Conservation (phyloP, 805 yeast species). For the Candida alai region DNA sequence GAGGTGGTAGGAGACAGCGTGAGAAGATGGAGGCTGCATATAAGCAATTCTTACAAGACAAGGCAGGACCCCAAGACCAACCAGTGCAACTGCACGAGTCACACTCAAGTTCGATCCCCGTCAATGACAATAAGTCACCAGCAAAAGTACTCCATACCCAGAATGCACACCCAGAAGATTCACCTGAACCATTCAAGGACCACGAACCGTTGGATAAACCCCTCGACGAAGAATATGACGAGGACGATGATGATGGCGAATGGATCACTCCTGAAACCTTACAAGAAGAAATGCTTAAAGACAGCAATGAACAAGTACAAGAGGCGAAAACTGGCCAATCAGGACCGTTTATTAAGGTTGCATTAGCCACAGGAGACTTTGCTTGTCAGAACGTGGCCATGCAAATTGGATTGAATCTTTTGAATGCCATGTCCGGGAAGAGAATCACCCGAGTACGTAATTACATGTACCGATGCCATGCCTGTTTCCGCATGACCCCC, state of each 20-base stretch:
- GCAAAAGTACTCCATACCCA: too few relatives aligned
- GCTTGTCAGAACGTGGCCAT: slow-evolving; percentile 94
- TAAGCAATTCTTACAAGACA: slow-evolving; percentile 22
- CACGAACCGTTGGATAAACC: slow-evolving; percentile 10
- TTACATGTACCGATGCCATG: slow-evolving; percentile 96
- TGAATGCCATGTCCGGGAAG: slow-evolving; percentile 80
- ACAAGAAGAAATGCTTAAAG: slow-evolving; percentile 63
- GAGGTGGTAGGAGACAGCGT: slow-evolving; percentile 66
- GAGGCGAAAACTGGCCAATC: slow-evolving; percentile 26
- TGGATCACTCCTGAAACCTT: slow-evolving; percentile 94
- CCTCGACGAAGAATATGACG: slow-evolving; percentile 53
- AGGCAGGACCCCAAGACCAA: too few relatives aligned
- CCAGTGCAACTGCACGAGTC: too few relatives aligned
- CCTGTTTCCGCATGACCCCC: slow-evolving; percentile 83
- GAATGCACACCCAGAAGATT: too few relatives aligned
- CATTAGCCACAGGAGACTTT: slow-evolving; percentile 92
- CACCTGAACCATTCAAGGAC: slow-evolving; percentile 4
- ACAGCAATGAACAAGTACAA: slow-evolving; percentile 54
- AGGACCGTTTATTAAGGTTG: slow-evolving; percentile 56
- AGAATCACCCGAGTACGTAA: slow-evolving; percentile 82
- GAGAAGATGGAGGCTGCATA: slow-evolving; percentile 47
- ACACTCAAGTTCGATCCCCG: too few relatives aligned
- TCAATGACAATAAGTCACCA: too few relatives aligned
- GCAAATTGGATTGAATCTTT: slow-evolving; percentile 82
- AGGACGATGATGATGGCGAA: slow-evolving; percentile 77